Evolutionary conservation across 305 asterid species (phyloP), one percentile per base, ranked within the genome.

Genomic region (Rubia occidens): DNA sequence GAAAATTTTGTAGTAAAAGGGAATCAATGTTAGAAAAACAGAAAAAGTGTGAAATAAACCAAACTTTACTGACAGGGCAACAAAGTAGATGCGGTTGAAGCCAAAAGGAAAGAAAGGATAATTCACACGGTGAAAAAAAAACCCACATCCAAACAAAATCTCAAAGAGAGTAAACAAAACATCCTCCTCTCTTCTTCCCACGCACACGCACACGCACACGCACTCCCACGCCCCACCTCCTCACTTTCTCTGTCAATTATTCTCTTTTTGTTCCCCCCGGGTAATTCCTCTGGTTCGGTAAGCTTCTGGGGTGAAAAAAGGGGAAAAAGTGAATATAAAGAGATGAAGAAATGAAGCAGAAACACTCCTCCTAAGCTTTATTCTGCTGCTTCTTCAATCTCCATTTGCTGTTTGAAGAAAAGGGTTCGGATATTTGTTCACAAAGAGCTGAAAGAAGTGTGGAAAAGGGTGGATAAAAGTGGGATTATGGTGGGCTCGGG

Each of bases 401-500:
- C 62, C 70, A 60, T 61, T 20, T 63, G 44, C 39, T 17, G 68
- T 42, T 63, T 68, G 26, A 60, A 45, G 51, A 59, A 71, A 74
- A 39, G 66, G 73, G 69, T 15, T 55, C 47, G 56, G 65, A 21
- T 11, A 26, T 39, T 59, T 69, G 47, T 11, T 62, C 72, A 26
- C 65, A 72, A 64, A 71, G 77, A 66, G 66, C 29, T 3, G 44
- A 39, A 63, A 60, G 72, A 77, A 80, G 42, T 59, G 32, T 64
- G 78, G 72, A 66, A 64, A 44, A 60, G 54, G 66, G 54, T 45
- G 49, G 11, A 39, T 80, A 77, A 74, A 37, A 71, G 43, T 65
- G 18, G 67, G 67, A 69, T 80, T 75, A 91, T 95, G 99, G 99
- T 89, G 92, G 97, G 97, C 88, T 89, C 97, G 80, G 88, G 85